Evolutionary conservation across 345 rosid genomes (phyloP).

Genomic region (Combretum micranthum): DNA sequence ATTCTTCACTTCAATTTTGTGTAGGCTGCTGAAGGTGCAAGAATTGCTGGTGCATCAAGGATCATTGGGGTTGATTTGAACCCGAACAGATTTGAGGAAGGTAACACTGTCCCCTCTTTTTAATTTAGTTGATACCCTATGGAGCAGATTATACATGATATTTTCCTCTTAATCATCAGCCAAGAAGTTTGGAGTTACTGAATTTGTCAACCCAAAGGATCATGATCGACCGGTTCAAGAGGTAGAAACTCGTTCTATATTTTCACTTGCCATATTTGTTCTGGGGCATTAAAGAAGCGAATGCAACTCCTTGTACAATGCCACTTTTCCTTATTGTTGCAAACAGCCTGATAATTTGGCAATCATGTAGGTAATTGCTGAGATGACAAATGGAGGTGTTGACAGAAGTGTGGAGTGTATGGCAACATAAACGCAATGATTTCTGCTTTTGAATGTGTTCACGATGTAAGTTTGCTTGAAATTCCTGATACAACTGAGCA

Average conservation of each 20-base stretch:
- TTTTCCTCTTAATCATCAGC: conserved; percentile 15
- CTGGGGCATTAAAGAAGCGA: too few species aligned
- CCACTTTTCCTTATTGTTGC: too few species aligned
- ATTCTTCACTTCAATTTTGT: background rate
- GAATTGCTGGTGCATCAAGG: conserved; percentile 37
- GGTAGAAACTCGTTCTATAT: conserved; percentile 5
- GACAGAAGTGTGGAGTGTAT: conserved; percentile 42
- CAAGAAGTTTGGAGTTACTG: conserved; percentile 35
- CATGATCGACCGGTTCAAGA: conserved; percentile 28
- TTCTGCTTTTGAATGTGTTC: conserved; percentile 41
- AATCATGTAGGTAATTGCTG: conserved; percentile 28
- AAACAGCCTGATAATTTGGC: too few species aligned
- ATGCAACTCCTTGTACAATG: too few species aligned
- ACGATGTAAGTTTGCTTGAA: conserved; percentile 20
- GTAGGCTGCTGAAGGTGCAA: conserved; percentile 41
- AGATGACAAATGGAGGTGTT: conserved; percentile 41
- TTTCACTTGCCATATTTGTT: background rate
- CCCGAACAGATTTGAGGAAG: conserved; percentile 24
- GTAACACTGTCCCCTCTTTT: conserved; percentile 6
- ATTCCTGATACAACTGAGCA: background rate
- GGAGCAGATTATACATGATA: background rate
- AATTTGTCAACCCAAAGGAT: conserved; percentile 31
- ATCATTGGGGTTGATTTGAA: conserved; percentile 36
- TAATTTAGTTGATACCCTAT: background rate
- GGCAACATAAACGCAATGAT: conserved; percentile 36